These are phyloP conservation scores for Solanum medicagineum DNA, from an alignment of 257 asterid genomes.

Conservation along the genomic window DNA sequence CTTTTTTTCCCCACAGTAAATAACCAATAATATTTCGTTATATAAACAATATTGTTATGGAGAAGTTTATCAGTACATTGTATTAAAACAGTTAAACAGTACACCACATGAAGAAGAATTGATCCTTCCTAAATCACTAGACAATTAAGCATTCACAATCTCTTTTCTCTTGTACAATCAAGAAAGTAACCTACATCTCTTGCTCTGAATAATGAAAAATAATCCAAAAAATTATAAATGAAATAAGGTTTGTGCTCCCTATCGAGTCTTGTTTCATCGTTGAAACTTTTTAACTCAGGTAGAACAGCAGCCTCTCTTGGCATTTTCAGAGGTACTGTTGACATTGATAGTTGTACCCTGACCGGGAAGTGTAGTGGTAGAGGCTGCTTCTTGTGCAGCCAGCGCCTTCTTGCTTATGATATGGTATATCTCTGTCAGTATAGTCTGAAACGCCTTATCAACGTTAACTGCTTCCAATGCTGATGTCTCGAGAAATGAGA, in stretches of 20 bases:
- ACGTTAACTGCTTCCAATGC: slow-evolving; percentile 5
- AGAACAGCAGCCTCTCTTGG: slow-evolving; percentile 3
- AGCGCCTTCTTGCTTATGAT: slow-evolving; percentile 5
- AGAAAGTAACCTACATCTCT: slow-evolving; percentile 9
- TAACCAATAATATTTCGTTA: not conserved
- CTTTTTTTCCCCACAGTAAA: not conserved
- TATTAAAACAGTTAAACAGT: not conserved
- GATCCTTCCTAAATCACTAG: not conserved
- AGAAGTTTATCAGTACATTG: not conserved
- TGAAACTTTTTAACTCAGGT: not conserved
- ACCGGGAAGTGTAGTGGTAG: not conserved
- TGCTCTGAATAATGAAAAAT: not conserved
- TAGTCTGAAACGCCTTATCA: slow-evolving; percentile 6
- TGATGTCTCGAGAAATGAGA: slow-evolving; percentile 6
- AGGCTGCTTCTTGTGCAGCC: slow-evolving; percentile 6
- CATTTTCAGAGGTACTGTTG: not conserved
- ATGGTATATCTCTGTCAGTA: slow-evolving; percentile 2
- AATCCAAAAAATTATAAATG: not conserved
- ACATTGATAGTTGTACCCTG: slow-evolving; percentile 8
- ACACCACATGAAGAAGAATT: not conserved
- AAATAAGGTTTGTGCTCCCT: not conserved
- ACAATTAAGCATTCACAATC: slow-evolving; percentile 2
- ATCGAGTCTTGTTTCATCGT: not conserved
- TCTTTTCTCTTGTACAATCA: not conserved
- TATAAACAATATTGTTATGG: not conserved